Percentiles rank a stretch among this genome's conserved stretches.
These are phyloP conservation scores for Pelargonium nanum DNA, from an alignment of 345 rosid species.

Conservation along the genomic window DNA sequence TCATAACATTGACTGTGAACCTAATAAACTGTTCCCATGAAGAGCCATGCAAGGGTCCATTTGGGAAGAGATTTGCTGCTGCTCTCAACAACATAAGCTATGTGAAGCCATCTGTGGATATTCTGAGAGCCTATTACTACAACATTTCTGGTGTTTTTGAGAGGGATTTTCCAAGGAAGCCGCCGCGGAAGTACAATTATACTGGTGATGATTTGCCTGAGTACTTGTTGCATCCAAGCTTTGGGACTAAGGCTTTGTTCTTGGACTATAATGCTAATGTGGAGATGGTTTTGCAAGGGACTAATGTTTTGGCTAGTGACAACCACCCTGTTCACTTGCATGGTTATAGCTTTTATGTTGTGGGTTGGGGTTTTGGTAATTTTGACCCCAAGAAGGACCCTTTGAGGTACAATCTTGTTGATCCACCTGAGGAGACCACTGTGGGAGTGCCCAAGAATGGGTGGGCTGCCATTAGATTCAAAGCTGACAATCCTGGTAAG, in stretches of 20 bases:
- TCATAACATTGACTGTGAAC: conserved; percentile 20
- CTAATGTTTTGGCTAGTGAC: conserved; percentile 16
- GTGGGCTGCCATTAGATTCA: conserved; percentile 24
- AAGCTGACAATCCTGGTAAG: conserved; percentile 29
- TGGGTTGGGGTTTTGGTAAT: conserved; percentile 28
- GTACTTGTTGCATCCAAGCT: neutral
- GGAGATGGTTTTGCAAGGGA: conserved; percentile 34
- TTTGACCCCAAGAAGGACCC: conserved; percentile 21
- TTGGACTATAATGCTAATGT: conserved; percentile 23
- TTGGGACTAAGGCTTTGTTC: conserved; percentile 20
- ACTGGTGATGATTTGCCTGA: conserved; percentile 12
- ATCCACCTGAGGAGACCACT: conserved; percentile 32
- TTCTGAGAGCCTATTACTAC: conserved; percentile 37
- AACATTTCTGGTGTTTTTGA: neutral
- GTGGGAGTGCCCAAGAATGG: conserved; percentile 20
- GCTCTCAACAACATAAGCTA: conserved; percentile 43
- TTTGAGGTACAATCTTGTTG: conserved; percentile 16
- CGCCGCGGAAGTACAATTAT: conserved; percentile 19
- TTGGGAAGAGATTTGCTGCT: conserved; percentile 14
- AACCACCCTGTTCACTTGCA: conserved; percentile 40
- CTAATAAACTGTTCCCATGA: conserved; percentile 10
- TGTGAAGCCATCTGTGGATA: conserved; percentile 11
- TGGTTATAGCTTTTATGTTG: conserved; percentile 34
- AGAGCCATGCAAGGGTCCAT: neutral
- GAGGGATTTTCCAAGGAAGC: conserved; percentile 14